These are phyloP conservation scores for Lactarius psammicola DNA, from an alignment of 768 basidiomycete species.

Conservation along the genomic window DNA sequence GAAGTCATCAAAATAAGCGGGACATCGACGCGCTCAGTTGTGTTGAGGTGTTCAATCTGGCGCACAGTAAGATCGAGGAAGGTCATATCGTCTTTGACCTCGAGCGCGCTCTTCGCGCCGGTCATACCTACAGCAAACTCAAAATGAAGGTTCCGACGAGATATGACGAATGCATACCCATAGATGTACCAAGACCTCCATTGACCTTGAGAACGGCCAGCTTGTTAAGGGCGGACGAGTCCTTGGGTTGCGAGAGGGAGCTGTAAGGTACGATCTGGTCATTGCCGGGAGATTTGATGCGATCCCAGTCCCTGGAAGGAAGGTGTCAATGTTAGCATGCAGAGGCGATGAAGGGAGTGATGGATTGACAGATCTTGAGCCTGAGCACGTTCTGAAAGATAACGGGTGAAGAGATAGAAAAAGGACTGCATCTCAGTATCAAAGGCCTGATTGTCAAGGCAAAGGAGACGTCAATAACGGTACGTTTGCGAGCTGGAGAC, in stretches of 20 bases:
- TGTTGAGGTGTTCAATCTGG: constrained; percentile 71
- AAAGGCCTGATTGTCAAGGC: constrained; percentile 57
- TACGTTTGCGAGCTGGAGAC: constrained; percentile 15
- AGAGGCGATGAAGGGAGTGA: background rate
- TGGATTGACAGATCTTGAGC: constrained; percentile 70
- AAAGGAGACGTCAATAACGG: constrained; percentile 12
- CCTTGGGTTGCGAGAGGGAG: constrained; percentile 44
- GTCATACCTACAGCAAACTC: constrained; percentile 43
- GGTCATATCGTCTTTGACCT: constrained; percentile 70
- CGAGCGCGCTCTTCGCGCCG: constrained; percentile 69
- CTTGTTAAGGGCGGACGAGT: constrained; percentile 56
- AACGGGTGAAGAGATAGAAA: constrained; percentile 94
- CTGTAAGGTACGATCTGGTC: constrained; percentile 65
- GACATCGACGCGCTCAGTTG: constrained; percentile 59
- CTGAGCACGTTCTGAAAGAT: constrained; percentile 85
- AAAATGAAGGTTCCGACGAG: background rate
- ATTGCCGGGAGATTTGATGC: constrained; percentile 59
- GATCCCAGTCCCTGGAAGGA: constrained; percentile 37
- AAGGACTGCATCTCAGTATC: constrained; percentile 96
- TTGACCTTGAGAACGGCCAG: constrained; percentile 79
- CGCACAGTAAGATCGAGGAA: constrained; percentile 66
- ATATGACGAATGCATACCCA: constrained; percentile 40
- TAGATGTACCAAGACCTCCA: constrained; percentile 69
- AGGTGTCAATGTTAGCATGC: background rate
- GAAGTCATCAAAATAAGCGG: constrained; percentile 82